These are phyloP conservation scores for Ricinus communis DNA, from an alignment of 345 rosid species.

Conservation along the genomic window DNA sequence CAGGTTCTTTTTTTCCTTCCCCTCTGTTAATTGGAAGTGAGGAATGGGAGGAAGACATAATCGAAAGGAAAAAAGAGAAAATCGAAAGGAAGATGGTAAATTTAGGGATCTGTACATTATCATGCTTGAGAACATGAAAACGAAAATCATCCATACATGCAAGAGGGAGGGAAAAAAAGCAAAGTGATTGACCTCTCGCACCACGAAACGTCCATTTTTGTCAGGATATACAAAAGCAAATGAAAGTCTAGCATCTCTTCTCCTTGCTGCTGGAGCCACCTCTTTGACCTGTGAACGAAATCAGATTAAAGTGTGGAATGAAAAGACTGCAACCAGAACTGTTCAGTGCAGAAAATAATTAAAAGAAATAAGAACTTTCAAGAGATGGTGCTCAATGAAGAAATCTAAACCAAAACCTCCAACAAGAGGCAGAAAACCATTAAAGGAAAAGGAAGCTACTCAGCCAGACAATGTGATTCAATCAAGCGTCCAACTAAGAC, in stretches of 20 bases:
- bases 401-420: not conserved
- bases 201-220: conserved; percentile 67
- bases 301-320: conserved; percentile 1
- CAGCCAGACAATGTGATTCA: not conserved
- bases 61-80: not conserved
- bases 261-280: conserved; percentile 87
- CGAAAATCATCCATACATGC: not conserved
- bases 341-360: not conserved
- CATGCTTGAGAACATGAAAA: not conserved
- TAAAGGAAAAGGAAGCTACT: not conserved
- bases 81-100: not conserved
- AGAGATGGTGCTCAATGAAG: not conserved
- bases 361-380: not conserved
- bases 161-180: not conserved
- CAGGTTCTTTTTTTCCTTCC: too few relatives aligned
- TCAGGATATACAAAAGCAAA: conserved; percentile 93
- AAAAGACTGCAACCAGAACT: not conserved
- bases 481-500: not conserved
- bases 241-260: conserved; percentile 83
- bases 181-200: conserved; percentile 57
- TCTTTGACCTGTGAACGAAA: conserved; percentile 65
- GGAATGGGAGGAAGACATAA: not conserved
- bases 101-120: not conserved
- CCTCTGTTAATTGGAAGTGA: not conserved
- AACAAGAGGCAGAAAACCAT: not conserved